Evolutionary conservation across 2,329 filamentous ascomycete genomes (phyloP), one percentile per base, ranked within the genome.

Genomic region (Thielaviopsis ethacetica): DNA sequence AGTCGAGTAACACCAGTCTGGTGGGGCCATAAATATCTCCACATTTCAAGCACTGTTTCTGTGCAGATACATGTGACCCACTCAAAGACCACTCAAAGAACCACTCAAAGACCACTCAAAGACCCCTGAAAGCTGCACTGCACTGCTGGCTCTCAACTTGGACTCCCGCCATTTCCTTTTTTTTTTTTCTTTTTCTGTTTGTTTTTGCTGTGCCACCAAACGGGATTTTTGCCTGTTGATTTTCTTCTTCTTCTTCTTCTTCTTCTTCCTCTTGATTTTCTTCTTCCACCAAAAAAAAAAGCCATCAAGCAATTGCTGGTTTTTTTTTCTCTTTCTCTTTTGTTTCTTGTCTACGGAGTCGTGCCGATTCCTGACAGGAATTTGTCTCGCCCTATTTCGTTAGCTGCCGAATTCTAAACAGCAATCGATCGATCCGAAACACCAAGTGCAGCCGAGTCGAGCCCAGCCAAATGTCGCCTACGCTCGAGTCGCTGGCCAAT

Each of bases 301-400:
- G 4, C 10, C 30, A 34, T 34, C 30, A 34, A 34, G 30, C 5
- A 10, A 59, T 63, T 66, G 62, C 64, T 64, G 10, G 26, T 51
- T 26, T 49, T 59, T 51, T 34, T 13, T 56, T 12, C 26, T 54
- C 63, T 57, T 61, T 53, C 60, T 60, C 62, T 65, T 62, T 58
- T 62, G 55, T 61, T 49, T 56, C 52, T 57, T 62, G 62, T 59
- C 41, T 57, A 62, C 30, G 30, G 30, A 34, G 12, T 34, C 30
- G 5, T 44, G 17, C 17, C 34, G 3, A 44, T 44, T 44, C 38
- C 38, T n/a, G 15, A 44, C 38, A 44, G 62, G 65, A 64, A 63
- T 62, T 63, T 67, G 66, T 67, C 66, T 67, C 56, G 59, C 59
- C 59, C 55, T 59, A 54, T 52, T 63, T 59, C 62, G 59, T 57